Evolutionary conservation across 208 protist species (phyloP), one percentile per base, ranked within the genome.

Genomic region (Porcisia deanei): DNA sequence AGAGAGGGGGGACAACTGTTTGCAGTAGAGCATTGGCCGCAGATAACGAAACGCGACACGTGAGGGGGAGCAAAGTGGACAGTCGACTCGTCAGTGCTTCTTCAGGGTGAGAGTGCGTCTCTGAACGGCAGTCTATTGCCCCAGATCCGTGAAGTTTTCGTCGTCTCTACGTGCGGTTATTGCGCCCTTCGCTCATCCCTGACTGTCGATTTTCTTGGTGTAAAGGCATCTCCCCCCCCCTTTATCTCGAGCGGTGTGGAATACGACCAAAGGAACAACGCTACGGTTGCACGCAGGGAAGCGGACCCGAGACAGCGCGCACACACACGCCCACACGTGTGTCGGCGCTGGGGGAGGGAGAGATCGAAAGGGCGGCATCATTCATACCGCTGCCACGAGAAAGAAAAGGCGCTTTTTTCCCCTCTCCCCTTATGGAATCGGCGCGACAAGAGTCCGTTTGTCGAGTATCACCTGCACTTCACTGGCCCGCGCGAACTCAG

Each of bases 381-480:
- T n/a, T 8, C 47, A 57, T 25, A 16, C 10, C 53, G 41, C 9
- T 43, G 25, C 47, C 66, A 41, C 6, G 25, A 71, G 0, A 53
- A 12, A 54, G 10, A 37, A 14, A 22, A 25, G 25, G n/a, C 55
- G n/a, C 43, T 25, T 20, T 2, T 52, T 12, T 52, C 10, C 47
- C 47, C 10, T 52, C 47, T 12, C 3, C 22, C 4, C 9, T 66
- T 61, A 81, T 66, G 71, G 57, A 7, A 81, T 57, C 4, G 57
- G 41, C 18, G 77, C 53, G 25, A 81, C 77, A 34, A 73, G 25
- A 20, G 73, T 73, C 22, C 52, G 39, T n/a, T 30, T 67, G 30
- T 59, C 64, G 47, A 81, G 22, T 5, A 81, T 71, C 20, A 58
- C 57, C 20, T 69, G 59, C 47, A 81, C 45, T 37, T 73, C 77